Evolutionary conservation across 1,139 yeast genomes (phyloP).

Genomic region (Meyerozyma athensensis): DNA sequence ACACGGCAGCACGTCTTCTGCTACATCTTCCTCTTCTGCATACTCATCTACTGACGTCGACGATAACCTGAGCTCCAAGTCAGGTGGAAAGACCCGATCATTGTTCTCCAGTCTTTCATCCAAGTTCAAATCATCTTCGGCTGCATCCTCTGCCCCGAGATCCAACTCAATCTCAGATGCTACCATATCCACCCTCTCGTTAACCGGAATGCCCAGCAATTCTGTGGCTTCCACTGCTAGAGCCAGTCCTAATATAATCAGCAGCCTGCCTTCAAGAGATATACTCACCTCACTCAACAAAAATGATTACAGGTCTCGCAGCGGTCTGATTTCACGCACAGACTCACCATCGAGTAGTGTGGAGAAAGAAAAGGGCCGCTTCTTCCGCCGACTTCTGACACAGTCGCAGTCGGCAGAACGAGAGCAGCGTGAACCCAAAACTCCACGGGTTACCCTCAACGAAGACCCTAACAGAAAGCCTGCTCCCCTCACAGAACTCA

Average conservation of each 20-base stretch:
- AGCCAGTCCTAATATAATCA: background rate
- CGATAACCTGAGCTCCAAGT: background rate
- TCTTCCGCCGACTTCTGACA: constrained; percentile 6
- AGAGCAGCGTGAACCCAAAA: constrained; percentile 1
- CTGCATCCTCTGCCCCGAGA: constrained; percentile 6
- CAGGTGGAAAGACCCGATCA: constrained; percentile 31
- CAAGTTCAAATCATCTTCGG: constrained; percentile 37
- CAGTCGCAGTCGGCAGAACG: constrained; percentile 1
- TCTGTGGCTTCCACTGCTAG: background rate
- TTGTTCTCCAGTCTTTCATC: constrained; percentile 52
- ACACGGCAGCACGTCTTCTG: constrained; percentile 1
- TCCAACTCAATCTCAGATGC: constrained; percentile 1
- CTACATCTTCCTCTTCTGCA: background rate
- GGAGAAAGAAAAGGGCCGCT: constrained; percentile 11
- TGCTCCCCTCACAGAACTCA: constrained; percentile 36
- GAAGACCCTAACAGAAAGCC: constrained; percentile 38
- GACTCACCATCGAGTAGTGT: constrained; percentile 2
- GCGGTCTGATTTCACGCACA: constrained; percentile 5
- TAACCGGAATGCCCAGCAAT: background rate
- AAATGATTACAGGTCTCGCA: background rate
- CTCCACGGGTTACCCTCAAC: constrained; percentile 36
- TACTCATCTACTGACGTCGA: background rate
- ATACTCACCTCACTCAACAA: constrained; percentile 18
- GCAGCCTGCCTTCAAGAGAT: background rate
- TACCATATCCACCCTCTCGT: background rate